Evolutionary conservation across 2,329 filamentous ascomycete genomes (phyloP).

Genomic region (Tricladium varicosporioides): DNA sequence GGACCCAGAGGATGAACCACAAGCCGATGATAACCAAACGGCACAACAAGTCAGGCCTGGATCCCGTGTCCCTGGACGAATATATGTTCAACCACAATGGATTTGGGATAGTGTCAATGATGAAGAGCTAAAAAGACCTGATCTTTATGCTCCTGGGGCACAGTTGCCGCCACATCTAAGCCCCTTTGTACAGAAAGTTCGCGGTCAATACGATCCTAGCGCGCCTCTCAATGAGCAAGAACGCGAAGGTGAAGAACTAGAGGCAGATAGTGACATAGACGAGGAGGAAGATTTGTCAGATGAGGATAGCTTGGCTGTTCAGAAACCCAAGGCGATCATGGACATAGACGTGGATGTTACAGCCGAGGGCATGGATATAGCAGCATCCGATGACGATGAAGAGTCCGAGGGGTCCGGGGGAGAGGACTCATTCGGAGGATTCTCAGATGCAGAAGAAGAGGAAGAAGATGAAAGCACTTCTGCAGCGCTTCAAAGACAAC

Average conservation of each 20-base stretch:
- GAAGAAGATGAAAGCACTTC: constrained; percentile 59
- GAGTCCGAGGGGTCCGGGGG: constrained; percentile 26
- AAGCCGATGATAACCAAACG: constrained; percentile 60
- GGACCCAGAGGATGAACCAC: constrained; percentile 45
- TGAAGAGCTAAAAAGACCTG: constrained; percentile 79
- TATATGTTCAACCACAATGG: constrained; percentile 96
- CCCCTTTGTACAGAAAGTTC: constrained; percentile 86
- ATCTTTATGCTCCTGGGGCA: constrained; percentile 86
- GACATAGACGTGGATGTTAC: constrained; percentile 32
- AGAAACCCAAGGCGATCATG: constrained; percentile 40
- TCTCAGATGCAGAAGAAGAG: constrained; percentile 43
- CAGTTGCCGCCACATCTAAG: constrained; percentile 91
- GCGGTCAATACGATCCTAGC: constrained; percentile 89
- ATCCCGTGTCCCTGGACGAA: constrained; percentile 82
- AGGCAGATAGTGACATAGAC: constrained; percentile 56
- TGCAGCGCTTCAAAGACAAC: constrained; percentile 71
- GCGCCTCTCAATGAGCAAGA: constrained; percentile 84
- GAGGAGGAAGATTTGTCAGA: constrained; percentile 38
- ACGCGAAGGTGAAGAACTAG: constrained; percentile 78
- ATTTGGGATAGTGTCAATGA: constrained; percentile 97
- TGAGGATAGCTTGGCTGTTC: constrained; percentile 45
- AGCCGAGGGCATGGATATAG: constrained; percentile 34
- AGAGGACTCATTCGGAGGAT: constrained; percentile 32
- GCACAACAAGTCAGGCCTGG: constrained; percentile 57
- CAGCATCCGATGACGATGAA: constrained; percentile 35